Evolutionary conservation across 2,329 filamentous ascomycete species (phyloP).

Genomic region (Aureobasidium sp.): DNA sequence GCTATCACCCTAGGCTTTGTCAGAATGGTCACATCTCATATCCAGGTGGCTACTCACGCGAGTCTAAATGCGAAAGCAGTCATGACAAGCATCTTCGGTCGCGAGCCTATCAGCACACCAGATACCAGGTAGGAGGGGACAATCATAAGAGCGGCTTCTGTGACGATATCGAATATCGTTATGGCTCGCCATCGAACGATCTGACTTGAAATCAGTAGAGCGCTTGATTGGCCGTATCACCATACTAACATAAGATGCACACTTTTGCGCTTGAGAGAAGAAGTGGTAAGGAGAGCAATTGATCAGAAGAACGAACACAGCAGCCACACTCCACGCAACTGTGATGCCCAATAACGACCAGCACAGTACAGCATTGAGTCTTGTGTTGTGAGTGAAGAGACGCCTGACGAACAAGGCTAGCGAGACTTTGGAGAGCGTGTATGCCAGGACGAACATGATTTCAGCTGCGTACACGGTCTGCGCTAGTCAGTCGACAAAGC

Average conservation of each 20-base stretch:
- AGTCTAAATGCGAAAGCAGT: background rate
- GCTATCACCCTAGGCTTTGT: background rate
- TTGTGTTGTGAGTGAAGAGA: slow-evolving; percentile 8
- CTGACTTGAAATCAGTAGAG: background rate
- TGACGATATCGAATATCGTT: slow-evolving; percentile 10
- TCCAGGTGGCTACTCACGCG: background rate
- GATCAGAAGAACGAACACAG: background rate
- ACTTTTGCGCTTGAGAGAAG: background rate
- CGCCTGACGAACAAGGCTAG: slow-evolving; percentile 13
- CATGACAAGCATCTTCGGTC: slow-evolving; percentile 8
- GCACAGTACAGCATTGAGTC: background rate
- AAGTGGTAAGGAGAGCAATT: background rate
- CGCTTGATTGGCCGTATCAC: no score
- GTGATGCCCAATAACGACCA: background rate
- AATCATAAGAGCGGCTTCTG: slow-evolving; percentile 8
- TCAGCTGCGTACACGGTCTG: background rate
- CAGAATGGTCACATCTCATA: background rate
- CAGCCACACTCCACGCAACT: background rate
- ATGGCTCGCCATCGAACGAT: slow-evolving; percentile 7
- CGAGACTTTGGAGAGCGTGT: slow-evolving; percentile 10
- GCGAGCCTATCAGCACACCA: background rate
- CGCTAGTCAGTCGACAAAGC: background rate
- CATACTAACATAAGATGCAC: background rate
- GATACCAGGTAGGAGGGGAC: slow-evolving; percentile 6
- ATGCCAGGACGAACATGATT: background rate